A percentile compares a stretch with the other conserved stretches of the same genome.
These are phyloP conservation scores for Camellia sinensis DNA, from an alignment of 148 eudicot species.

Conservation along the genomic window DNA sequence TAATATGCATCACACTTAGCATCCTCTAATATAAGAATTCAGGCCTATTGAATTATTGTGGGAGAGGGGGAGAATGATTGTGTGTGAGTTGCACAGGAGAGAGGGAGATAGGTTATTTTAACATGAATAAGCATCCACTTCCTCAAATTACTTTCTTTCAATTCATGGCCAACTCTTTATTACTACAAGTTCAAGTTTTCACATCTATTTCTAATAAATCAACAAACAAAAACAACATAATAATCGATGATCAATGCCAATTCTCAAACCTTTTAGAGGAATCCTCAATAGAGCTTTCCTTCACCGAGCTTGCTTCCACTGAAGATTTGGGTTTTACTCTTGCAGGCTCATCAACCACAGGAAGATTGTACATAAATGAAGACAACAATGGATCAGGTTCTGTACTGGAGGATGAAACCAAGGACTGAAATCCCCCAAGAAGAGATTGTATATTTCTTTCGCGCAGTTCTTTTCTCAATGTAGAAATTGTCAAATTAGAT, in stretches of 20 bases:
- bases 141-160: neutral
- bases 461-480: conserved; percentile 63
- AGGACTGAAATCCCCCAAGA: conserved; percentile 56
- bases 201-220: neutral
- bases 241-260: neutral
- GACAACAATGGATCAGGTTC: conserved; percentile 83
- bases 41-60: neutral
- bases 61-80: too few relatives aligned
- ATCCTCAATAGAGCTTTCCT: conserved; percentile 30
- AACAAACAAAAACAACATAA: neutral
- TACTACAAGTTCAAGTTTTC: neutral
- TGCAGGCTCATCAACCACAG: conserved; percentile 39
- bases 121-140: neutral
- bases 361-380: conserved; percentile 64
- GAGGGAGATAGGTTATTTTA: neutral
- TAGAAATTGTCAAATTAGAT: conserved; percentile 53
- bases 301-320: conserved; percentile 29
- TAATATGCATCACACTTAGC: neutral
- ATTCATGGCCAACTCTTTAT: neutral
- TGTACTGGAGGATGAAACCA: conserved; percentile 49
- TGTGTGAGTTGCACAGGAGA: too few relatives aligned
- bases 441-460: conserved; percentile 70
- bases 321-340: conserved; percentile 42
- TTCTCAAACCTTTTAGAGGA: conserved; percentile 47
- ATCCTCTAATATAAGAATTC: neutral